Evolutionary conservation across 2,329 filamentous ascomycete genomes (phyloP).

Genomic region (Dothideomycetes sp.): DNA sequence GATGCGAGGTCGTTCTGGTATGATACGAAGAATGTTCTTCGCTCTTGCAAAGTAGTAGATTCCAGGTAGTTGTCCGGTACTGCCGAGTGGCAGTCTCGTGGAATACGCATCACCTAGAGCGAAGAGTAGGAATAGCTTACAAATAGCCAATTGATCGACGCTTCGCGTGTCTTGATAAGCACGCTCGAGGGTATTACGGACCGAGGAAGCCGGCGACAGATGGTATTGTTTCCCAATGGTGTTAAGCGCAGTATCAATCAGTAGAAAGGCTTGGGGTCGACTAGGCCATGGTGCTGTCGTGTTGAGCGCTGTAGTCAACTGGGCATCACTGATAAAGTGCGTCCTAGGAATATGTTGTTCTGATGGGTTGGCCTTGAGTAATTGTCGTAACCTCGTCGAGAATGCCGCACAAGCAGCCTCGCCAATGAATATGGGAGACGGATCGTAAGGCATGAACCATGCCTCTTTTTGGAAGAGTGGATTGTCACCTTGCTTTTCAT

Average conservation of each 20-base stretch:
- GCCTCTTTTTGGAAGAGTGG: constrained; percentile 29
- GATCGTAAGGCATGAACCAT: constrained; percentile 27
- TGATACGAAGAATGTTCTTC: constrained; percentile 30
- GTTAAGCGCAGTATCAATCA: constrained; percentile 34
- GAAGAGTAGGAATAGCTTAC: constrained; percentile 38
- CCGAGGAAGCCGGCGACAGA: constrained; percentile 32
- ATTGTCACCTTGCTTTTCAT: constrained; percentile 25
- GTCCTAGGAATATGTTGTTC: constrained; percentile 27
- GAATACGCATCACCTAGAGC: constrained; percentile 41
- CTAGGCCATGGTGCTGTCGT: constrained; percentile 32
- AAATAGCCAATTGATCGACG: constrained; percentile 27
- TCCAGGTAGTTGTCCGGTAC: constrained; percentile 32
- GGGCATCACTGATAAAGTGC: constrained; percentile 25
- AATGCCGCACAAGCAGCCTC: constrained; percentile 32
- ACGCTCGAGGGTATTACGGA: constrained; percentile 31
- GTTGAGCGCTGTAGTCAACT: constrained; percentile 28
- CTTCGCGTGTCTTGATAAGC: constrained; percentile 29
- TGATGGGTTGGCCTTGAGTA: constrained; percentile 19
- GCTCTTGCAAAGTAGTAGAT: constrained; percentile 37
- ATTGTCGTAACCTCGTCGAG: constrained; percentile 29
- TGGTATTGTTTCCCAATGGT: constrained; percentile 36
- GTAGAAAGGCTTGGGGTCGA: constrained; percentile 29
- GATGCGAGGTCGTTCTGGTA: constrained; percentile 35
- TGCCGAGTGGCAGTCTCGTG: constrained; percentile 28
- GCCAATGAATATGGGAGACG: constrained; percentile 29